These are phyloP conservation scores for Eimeria necatrix DNA, from an alignment of 169 alveolate genomes.

Conservation along the genomic window DNA sequence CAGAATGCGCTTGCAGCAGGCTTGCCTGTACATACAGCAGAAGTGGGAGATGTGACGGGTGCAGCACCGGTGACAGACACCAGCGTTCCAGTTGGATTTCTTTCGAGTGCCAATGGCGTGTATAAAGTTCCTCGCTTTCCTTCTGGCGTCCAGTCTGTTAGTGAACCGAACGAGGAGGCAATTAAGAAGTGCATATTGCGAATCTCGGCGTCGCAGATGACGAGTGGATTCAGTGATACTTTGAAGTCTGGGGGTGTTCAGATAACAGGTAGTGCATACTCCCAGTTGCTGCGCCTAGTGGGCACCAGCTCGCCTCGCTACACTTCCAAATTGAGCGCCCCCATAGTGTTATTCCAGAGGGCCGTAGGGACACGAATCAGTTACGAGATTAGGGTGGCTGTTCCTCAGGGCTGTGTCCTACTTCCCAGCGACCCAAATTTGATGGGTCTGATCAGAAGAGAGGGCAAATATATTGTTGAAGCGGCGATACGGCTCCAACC, in stretches of 20 bases:
- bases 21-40: conserved; percentile 17
- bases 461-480: conserved; percentile 3
- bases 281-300: conserved; percentile 26
- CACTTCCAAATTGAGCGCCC: conserved; percentile 33
- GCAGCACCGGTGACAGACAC: conserved; percentile 50
- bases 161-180: conserved; percentile 42
- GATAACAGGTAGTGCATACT: neutral
- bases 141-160: conserved; percentile 4
- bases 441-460: conserved; percentile 29
- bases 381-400: conserved; percentile 35
- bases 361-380: conserved; percentile 20
- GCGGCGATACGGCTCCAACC: conserved; percentile 1
- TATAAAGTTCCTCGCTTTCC: conserved; percentile 62
- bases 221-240: conserved; percentile 60
- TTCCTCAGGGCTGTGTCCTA: conserved; percentile 49
- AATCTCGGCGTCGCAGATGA: conserved; percentile 20
- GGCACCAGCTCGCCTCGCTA: conserved; percentile 67
- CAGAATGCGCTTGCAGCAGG: conserved; percentile 60
- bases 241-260: conserved; percentile 44
- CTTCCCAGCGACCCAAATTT: conserved; percentile 5
- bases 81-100: conserved; percentile 52
- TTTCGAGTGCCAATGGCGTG: conserved; percentile 24
- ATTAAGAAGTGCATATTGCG: conserved; percentile 21
- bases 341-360: conserved; percentile 1
- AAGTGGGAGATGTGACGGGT: conserved; percentile 37